Percentiles rank a stretch among this genome's conserved stretches.
Evolutionary conservation across 2,329 filamentous ascomycete species (phyloP).

Genomic region (Onygenales sp.): DNA sequence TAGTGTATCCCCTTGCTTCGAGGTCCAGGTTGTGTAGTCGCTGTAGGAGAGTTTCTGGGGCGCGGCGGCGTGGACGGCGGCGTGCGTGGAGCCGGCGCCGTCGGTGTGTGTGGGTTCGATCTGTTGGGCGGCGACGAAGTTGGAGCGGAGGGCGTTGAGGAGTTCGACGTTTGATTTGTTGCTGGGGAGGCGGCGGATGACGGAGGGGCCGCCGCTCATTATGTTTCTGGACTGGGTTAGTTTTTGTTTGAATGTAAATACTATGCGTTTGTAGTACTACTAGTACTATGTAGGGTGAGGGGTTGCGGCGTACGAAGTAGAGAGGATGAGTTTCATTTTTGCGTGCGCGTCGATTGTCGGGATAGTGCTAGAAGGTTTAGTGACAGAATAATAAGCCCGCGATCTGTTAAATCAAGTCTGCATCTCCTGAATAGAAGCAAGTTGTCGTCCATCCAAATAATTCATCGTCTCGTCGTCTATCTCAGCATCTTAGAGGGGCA

Average conservation of each 20-base stretch:
- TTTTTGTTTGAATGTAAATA: not conserved
- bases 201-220: constrained; percentile 71
- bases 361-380: not conserved
- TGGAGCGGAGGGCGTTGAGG: constrained; percentile 75
- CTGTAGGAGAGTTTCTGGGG: constrained; percentile 15
- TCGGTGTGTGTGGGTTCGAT: constrained; percentile 33
- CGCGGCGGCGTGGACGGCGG: constrained; percentile 2
- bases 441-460: no score
- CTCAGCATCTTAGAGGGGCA: no score
- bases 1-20: constrained; percentile 45
- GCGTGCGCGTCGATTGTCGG: constrained; percentile 8
- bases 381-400: not conserved
- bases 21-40: constrained; percentile 56
- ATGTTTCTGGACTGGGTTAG: constrained; percentile 56
- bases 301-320: constrained; percentile 59
- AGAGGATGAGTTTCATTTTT: constrained; percentile 75
- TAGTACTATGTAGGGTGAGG: not conserved
- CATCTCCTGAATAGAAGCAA: no score
- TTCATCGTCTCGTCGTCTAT: no score
- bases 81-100: constrained; percentile 18
- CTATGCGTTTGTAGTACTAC: not conserved
- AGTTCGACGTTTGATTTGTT: constrained; percentile 90
- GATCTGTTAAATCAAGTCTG: not conserved
- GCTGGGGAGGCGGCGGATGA: constrained; percentile 67
- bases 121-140: constrained; percentile 66